Conservation (phyloP, 495 filamentous ascomycete genomes). For the Parathielavia appendiculata region DNA sequence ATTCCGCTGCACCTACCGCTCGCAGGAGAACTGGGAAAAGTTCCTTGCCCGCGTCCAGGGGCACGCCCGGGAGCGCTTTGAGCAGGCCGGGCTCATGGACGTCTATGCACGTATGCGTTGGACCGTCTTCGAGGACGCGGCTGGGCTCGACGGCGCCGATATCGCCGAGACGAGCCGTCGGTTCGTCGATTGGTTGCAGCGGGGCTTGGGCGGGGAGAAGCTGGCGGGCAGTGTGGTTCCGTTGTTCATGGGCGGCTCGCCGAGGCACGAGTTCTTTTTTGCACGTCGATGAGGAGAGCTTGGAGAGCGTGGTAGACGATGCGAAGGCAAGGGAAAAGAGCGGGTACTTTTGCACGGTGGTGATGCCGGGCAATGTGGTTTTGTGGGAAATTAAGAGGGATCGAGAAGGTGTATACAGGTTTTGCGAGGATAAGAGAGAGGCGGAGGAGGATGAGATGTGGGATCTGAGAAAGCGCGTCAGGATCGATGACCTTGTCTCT, state of each 20-base stretch:
- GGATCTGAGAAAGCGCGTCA: background rate
- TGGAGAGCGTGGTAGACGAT: slow-evolving; percentile 4
- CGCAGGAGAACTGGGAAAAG: slow-evolving; percentile 1
- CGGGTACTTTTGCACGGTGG: background rate
- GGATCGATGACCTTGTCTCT: background rate
- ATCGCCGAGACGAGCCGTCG: slow-evolving; percentile 1
- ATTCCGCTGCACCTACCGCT: slow-evolving; percentile 3
- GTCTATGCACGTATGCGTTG: background rate
- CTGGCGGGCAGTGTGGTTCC: background rate
- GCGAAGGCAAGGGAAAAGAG: background rate
- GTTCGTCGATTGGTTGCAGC: background rate
- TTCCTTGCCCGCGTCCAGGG: background rate
- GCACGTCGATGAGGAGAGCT: slow-evolving; percentile 2
- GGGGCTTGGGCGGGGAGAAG: background rate
- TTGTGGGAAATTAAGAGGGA: background rate
- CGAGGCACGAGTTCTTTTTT: background rate
- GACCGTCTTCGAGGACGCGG: slow-evolving; percentile 2
- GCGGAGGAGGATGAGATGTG: background rate
- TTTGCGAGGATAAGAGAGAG: background rate
- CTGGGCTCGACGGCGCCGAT: background rate
- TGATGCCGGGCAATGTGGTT: background rate
- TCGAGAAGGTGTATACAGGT: background rate
- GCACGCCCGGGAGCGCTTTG: background rate
- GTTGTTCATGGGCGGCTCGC: background rate
- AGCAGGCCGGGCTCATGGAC: background rate